phyloP scores from a whole-genome alignment of 257 asterid species.

The Solanum paucissectum region DNA sequence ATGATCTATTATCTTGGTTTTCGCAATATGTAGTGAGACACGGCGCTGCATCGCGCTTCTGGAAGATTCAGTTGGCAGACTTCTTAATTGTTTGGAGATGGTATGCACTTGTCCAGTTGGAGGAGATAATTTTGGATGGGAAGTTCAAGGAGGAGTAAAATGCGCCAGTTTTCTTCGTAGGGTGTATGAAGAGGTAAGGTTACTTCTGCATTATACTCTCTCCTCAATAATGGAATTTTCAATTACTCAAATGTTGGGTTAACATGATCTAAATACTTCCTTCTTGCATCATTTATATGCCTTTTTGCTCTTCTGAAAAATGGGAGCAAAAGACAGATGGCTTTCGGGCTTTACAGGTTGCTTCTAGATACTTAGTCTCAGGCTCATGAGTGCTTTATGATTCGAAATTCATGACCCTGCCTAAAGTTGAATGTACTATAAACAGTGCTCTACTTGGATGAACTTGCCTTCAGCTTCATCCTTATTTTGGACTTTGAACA shows the following conservation, averaged over 20 bases:
- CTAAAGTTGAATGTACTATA: not conserved
- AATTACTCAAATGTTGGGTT: not conserved
- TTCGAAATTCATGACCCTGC: not conserved
- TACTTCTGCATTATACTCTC: slow-evolving; percentile 3
- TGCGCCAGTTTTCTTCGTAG: slow-evolving; percentile 77
- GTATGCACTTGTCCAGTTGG: slow-evolving; percentile 22
- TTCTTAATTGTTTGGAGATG: slow-evolving; percentile 76
- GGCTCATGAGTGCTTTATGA: not conserved
- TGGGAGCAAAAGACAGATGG: not conserved
- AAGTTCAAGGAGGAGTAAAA: slow-evolving; percentile 60
- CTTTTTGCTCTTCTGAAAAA: not conserved
- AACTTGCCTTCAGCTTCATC: not conserved
- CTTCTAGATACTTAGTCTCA: not conserved
- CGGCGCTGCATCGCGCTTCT: slow-evolving; percentile 55
- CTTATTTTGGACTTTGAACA: not conserved
- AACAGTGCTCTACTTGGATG: not conserved
- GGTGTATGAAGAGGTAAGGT: slow-evolving; percentile 81
- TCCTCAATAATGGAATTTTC: not conserved
- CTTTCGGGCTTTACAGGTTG: not conserved
- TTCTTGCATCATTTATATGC: not conserved
- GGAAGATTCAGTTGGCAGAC: slow-evolving; percentile 61
- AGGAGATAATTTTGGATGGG: slow-evolving; percentile 38
- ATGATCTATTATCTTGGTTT: not conserved
- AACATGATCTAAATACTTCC: not conserved
- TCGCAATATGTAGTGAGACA: slow-evolving; percentile 38